Base-by-base conservation (phyloP, 2,329 filamentous ascomycete species). In the Trichoderma harzianum region DNA sequence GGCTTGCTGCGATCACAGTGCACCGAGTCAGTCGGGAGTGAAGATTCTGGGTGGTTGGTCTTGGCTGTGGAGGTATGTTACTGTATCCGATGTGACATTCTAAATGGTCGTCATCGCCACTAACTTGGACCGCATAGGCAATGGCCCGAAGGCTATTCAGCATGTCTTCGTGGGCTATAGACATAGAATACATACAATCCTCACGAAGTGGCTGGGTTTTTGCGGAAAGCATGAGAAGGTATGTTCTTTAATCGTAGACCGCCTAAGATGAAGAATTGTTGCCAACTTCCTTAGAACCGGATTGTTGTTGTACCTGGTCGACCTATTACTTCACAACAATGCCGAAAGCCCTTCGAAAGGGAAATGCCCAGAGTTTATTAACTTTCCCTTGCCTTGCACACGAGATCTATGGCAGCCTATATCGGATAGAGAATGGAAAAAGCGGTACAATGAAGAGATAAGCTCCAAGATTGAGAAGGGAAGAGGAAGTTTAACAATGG, bases 361-460 rank as follows among this genome's bases (percentile, higher is more conserved):
- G 12, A 47, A 47, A 53, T 69, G 67, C 12, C 67, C 67, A 12
- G 67, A 69, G 43, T 63, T 61, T 53, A 47, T 69, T 10, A 30
- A 64, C 26, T 36, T 69, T 28, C 36, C 67, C 30, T 53, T 69
- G n/a, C 57, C 67, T 12, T 69, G 67, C n/a, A 61, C 53, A 30
- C 57, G 67, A n/a, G 67, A 64, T 34, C 57, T 69, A 11, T 69
- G 67, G 67, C 55, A 63, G 30, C 39, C 67, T 3, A 28, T 53
- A 51, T 64, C 67, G 7, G 57, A 69, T 8, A 61, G 55, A 64
- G 67, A 69, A 10, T 69, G 67, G 67, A 61, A 47, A 11, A 69
- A 63, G 36, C 28, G 24, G 32, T 69, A 69, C 18, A 28, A 69
- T 5, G 18, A 69, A n/a, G 55, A 69, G 18, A 63, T 43, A 21